phyloP scores from a whole-genome alignment of 2,329 filamentous ascomycete genomes.

The Amphichorda felina region DNA sequence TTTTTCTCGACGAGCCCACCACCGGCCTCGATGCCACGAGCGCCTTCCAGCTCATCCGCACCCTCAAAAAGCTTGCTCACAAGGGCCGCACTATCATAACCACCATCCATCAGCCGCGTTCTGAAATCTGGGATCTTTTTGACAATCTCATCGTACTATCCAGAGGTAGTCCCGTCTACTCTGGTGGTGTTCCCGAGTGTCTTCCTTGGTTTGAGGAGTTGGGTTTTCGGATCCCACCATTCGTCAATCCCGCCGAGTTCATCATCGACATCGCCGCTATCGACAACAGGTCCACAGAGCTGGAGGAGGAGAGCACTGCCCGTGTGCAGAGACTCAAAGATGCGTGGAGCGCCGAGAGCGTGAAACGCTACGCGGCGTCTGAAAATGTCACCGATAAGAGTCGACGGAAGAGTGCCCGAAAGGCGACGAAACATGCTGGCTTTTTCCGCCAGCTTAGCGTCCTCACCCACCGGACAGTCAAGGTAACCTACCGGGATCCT shows the following conservation, averaged over 20 bases:
- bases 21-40: conserved; percentile 69
- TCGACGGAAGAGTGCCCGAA: conserved; percentile 3
- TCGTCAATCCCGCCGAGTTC: conserved; percentile 70
- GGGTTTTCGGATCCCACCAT: conserved; percentile 52
- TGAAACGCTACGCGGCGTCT: conserved; percentile 11
- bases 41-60: conserved; percentile 61
- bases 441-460: conserved; percentile 53
- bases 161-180: conserved; percentile 56
- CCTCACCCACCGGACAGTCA: conserved; percentile 56
- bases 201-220: conserved; percentile 50
- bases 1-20: conserved; percentile 72
- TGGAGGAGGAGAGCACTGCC: conserved; percentile 45
- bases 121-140: conserved; percentile 69
- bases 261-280: conserved; percentile 64
- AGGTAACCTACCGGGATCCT: conserved; percentile 64
- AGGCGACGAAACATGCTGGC: conserved; percentile 32
- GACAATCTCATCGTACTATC: conserved; percentile 61
- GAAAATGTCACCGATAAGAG: conserved; percentile 2
- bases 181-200: conserved; percentile 45
- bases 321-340: conserved; percentile 50
- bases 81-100: conserved; percentile 62
- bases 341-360: conserved; percentile 40
- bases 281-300: conserved; percentile 56
- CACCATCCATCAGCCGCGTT: conserved; percentile 67
- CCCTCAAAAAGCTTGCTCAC: conserved; percentile 53